Evolutionary conservation across 2,329 filamentous ascomycete genomes (phyloP), one percentile per base, ranked within the genome.

Genomic region (Aspergillus uvarum): DNA sequence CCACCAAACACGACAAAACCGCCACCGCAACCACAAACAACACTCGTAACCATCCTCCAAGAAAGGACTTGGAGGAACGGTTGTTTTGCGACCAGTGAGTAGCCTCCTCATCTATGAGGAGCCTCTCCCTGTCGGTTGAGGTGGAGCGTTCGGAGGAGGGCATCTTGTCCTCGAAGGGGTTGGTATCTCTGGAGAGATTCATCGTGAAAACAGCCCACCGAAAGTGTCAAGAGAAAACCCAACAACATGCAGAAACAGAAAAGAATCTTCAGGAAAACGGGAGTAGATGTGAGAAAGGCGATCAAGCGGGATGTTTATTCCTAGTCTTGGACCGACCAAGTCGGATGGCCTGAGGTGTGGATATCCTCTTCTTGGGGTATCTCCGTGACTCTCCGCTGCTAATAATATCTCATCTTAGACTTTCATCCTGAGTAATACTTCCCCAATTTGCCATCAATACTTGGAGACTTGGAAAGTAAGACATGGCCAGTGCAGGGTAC

Each of bases 1-100:
- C 66, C 5, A 66, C 50, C 63, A 67, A 60, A 26, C 63, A 65
- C 19, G 68, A 68, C 3, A 70, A 55, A 0, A 65, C 48, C 2
- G 65, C 56, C 6, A 59, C 47, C 0, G 66, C 55, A 5, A 66
- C 11, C 6, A 68, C 44, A 2, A 70, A 62, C 6, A 64, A 49
- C 0, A 65, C 21, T 2, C 51, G 63, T 42, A 57, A 47, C 51
- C 61, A 64, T 8, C 5, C 19, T 5, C 42, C 38, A 14, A 47
- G 47, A 16, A 42, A 16, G 1, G 19, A 32, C 1, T 32, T 4
- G 11, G 19, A n/a, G 3, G 24, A 11, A 47, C 55, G 54, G 2
- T 51, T 29, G 1, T 60, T 47, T 2, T 47, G 59, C 32, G 51
- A 42, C 60, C 60, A 62, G 22, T 55, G 53, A 14, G 44, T 19